Evolutionary conservation across 2,329 filamentous ascomycete species (phyloP).

Genomic region (Sarocladium brachiariae): DNA sequence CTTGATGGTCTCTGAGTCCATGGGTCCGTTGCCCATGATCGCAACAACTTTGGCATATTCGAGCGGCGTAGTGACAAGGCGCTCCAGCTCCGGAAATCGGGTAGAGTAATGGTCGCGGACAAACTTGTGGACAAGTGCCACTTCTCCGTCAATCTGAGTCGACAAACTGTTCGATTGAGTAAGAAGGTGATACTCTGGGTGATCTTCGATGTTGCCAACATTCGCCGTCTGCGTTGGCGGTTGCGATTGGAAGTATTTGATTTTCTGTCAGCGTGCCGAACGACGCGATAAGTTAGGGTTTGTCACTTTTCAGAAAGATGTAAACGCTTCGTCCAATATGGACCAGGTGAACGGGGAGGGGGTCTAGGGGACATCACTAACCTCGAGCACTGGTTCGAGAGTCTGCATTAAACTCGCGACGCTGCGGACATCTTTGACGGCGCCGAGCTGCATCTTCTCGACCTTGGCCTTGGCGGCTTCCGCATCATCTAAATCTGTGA

Average conservation of each 20-base stretch:
- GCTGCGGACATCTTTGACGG: constrained; percentile 69
- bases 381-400: constrained; percentile 73
- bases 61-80: constrained; percentile 80
- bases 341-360: constrained; percentile 17
- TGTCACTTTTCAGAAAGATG: constrained; percentile 51
- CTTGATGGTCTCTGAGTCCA: constrained; percentile 77
- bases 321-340: constrained; percentile 46
- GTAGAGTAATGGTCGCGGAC: constrained; percentile 93
- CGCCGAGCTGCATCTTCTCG: constrained; percentile 72
- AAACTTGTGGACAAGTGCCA: constrained; percentile 90
- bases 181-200: constrained; percentile 82
- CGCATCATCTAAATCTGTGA: constrained; percentile 41
- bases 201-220: constrained; percentile 81
- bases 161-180: constrained; percentile 86
- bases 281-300: constrained; percentile 59
- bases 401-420: constrained; percentile 77
- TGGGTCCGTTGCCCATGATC: constrained; percentile 85
- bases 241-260: constrained; percentile 66
- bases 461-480: constrained; percentile 70
- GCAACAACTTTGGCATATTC: constrained; percentile 94
- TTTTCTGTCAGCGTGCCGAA: constrained; percentile 56
- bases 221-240: constrained; percentile 57
- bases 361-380: constrained; percentile 49
- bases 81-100: constrained; percentile 88
- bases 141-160: constrained; percentile 87